phyloP scores from a whole-genome alignment of 1,284 basidiomycete species.

The Ceratobasidium sp. region DNA sequence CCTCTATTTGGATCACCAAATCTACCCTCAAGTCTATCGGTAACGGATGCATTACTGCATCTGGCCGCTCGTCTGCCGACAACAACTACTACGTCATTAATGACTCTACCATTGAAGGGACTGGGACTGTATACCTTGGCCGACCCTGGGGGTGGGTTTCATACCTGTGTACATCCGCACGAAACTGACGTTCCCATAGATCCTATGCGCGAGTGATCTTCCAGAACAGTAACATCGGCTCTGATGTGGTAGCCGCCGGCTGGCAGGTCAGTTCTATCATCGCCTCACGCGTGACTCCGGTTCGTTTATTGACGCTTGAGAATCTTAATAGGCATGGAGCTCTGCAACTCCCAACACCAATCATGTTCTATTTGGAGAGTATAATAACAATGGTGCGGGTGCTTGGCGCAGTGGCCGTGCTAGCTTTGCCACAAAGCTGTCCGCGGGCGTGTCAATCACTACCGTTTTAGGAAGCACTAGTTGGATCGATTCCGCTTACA shows the following conservation, averaged over 20 bases:
- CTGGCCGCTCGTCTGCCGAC: slow-evolving; percentile 41
- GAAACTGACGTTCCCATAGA: background rate
- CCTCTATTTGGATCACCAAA: slow-evolving; percentile 43
- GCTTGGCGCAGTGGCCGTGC: slow-evolving; percentile 39
- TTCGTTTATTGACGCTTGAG: background rate
- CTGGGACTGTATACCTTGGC: slow-evolving; percentile 34
- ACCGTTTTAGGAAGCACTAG: slow-evolving; percentile 26
- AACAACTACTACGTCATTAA: slow-evolving; percentile 45
- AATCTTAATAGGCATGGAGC: slow-evolving; percentile 38
- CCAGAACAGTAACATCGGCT: slow-evolving; percentile 41
- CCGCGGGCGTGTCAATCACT: slow-evolving; percentile 32
- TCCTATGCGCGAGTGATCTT: slow-evolving; percentile 44
- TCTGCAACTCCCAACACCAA: slow-evolving; percentile 38
- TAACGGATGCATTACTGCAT: slow-evolving; percentile 44
- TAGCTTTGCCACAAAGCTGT: slow-evolving; percentile 40
- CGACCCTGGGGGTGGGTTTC: slow-evolving; percentile 34
- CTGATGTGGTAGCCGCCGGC: slow-evolving; percentile 42
- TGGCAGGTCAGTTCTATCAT: slow-evolving; percentile 35
- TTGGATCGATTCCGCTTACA: slow-evolving; percentile 26
- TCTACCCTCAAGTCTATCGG: slow-evolving; percentile 40
- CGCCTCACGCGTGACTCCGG: background rate
- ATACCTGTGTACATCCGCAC: background rate
- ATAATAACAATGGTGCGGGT: slow-evolving; percentile 42
- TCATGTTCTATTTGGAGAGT: slow-evolving; percentile 44
- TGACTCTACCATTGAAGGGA: slow-evolving; percentile 41